Conservation (phyloP, 2,329 filamentous ascomycete species). For the Xylaria sp. region DNA sequence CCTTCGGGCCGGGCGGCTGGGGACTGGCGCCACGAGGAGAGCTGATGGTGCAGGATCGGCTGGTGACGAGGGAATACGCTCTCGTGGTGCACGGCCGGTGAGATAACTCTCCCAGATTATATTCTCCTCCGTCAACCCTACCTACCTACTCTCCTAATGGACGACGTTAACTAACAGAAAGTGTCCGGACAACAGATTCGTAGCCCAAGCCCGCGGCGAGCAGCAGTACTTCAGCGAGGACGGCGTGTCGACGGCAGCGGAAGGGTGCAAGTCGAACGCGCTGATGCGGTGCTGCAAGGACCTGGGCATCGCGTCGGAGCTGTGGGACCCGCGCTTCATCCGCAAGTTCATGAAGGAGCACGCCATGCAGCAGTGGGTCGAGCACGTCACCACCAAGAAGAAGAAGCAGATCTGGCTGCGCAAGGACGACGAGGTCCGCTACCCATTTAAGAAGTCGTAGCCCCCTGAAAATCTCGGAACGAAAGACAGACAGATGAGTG, state of each 20-base stretch:
- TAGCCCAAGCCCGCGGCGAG: slow-evolving; percentile 92
- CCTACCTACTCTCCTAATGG: neutral
- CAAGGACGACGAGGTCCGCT: slow-evolving; percentile 80
- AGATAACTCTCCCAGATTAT: too few species aligned
- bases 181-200: slow-evolving; percentile 68
- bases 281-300: slow-evolving; percentile 99
- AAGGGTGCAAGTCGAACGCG: slow-evolving; percentile 97
- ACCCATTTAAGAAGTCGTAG: slow-evolving; percentile 62
- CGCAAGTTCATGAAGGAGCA: slow-evolving; percentile 80
- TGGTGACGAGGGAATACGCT: slow-evolving; percentile 90
- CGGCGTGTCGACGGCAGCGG: slow-evolving; percentile 90
- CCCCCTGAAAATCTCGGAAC: neutral
- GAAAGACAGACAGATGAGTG: neutral
- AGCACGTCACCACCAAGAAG: slow-evolving; percentile 88
- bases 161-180: neutral
- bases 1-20: slow-evolving; percentile 96
- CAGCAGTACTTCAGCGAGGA: slow-evolving; percentile 93
- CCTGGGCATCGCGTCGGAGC: slow-evolving; percentile 89
- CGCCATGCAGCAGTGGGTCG: slow-evolving; percentile 86
- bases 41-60: slow-evolving; percentile 82
- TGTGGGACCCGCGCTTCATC: slow-evolving; percentile 96
- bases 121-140: neutral
- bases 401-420: slow-evolving; percentile 86
- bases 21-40: slow-evolving; percentile 89
- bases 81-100: slow-evolving; percentile 89